phyloP scores from a whole-genome alignment of 208 protist genomes.

The Phytomonas sp. region DNA sequence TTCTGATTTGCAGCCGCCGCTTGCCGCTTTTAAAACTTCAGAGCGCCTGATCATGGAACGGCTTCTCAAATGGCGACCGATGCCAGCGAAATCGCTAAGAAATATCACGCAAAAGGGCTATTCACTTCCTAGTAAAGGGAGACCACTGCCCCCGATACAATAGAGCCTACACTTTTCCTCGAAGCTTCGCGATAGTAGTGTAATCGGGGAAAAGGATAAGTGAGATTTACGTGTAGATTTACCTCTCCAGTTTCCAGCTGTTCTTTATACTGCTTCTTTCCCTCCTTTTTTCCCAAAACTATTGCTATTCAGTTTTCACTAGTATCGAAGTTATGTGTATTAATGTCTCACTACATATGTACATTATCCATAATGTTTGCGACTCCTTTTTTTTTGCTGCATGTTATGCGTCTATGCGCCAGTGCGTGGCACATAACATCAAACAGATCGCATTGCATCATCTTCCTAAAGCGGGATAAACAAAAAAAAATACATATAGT shows the following conservation, averaged over 20 bases:
- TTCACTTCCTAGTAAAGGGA: constrained; percentile 5
- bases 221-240: not conserved
- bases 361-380: not conserved
- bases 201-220: not conserved
- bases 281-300: not conserved
- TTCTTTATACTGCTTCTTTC: not conserved
- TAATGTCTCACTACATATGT: not conserved
- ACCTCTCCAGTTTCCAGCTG: not conserved
- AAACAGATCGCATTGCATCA: not conserved
- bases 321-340: not conserved
- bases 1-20: not conserved
- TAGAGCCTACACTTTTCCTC: not conserved
- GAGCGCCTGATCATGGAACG: constrained; percentile 57
- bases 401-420: not conserved
- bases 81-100: constrained; percentile 38
- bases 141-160: constrained; percentile 33
- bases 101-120: constrained; percentile 7
- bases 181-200: not conserved
- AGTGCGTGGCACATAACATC: not conserved
- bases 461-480: not conserved
- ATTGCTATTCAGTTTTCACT: not conserved
- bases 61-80: constrained; percentile 70
- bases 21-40: constrained; percentile 22
- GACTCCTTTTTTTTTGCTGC: not conserved
- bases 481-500: not conserved